Percentiles rank a stretch among this genome's conserved stretches.
phyloP scores from a whole-genome alignment of 169 alveolate species.

The Plasmodium coatneyi region DNA sequence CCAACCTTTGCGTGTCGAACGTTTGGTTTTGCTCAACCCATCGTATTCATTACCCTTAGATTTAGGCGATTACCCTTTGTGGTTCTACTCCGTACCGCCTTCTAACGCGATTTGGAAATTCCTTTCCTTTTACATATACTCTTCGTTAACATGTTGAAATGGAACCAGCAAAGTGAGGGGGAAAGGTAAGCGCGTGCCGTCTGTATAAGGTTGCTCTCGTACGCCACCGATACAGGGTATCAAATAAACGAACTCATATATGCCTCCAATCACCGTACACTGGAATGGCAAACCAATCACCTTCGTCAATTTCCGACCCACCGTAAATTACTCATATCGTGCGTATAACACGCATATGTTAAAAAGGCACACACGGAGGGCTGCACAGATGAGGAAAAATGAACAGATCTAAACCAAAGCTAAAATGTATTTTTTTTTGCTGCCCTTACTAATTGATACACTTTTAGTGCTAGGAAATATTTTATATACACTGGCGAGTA shows the following conservation, averaged over 20 bases:
- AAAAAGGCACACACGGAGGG: neutral
- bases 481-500: too few species aligned
- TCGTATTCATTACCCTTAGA: neutral
- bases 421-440: neutral
- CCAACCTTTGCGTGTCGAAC: neutral
- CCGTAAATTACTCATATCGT: neutral
- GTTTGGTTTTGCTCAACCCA: neutral
- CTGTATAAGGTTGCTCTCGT: neutral
- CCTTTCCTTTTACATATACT: neutral
- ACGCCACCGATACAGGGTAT: neutral
- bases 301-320: neutral
- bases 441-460: too few species aligned
- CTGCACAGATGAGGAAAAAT: neutral
- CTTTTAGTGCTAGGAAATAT: too few species aligned
- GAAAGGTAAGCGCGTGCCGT: neutral
- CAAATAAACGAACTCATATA: neutral
- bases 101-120: neutral
- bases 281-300: neutral
- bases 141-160: neutral
- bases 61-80: neutral
- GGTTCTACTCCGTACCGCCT: neutral
- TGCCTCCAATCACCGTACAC: neutral
- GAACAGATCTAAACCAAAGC: neutral
- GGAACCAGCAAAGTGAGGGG: neutral
- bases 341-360: neutral